A percentile compares a stretch with the other conserved stretches of the same genome.
These are phyloP conservation scores for Diaporthe amygdali DNA, from an alignment of 2,329 filamentous ascomycete species.

Conservation along the genomic window DNA sequence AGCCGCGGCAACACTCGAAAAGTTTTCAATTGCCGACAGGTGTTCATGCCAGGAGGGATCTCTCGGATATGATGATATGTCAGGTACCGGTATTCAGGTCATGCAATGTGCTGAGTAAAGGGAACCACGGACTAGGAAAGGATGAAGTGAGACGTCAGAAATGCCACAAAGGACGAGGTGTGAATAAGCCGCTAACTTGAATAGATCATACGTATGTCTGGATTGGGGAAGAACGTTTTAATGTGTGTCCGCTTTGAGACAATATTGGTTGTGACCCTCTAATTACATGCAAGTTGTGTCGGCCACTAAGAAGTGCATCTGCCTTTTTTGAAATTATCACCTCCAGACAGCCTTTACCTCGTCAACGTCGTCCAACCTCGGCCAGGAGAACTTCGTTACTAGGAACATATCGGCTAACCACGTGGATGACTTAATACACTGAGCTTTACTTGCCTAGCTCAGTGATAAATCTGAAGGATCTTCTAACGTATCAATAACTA, in stretches of 20 bases:
- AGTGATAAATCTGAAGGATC: no score
- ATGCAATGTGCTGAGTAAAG: constrained; percentile 2
- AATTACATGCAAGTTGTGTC: background rate
- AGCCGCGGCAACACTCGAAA: background rate
- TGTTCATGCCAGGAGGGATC: background rate
- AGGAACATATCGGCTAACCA: background rate
- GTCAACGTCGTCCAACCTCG: background rate
- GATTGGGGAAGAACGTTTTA: background rate
- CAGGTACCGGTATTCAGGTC: background rate
- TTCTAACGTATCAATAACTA: background rate
- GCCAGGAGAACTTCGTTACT: no score
- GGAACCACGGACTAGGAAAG: background rate
- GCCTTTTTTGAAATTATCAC: background rate
- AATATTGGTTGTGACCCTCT: background rate
- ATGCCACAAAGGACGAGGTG: background rate
- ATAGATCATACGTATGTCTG: background rate
- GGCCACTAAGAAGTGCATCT: background rate
- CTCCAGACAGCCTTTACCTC: background rate
- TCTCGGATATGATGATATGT: background rate
- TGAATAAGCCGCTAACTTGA: background rate
- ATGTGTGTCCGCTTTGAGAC: background rate
- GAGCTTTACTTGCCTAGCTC: background rate
- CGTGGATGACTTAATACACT: background rate
- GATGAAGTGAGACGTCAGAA: background rate
- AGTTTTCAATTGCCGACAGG: background rate